Evolutionary conservation across 192 early-diverging fungal genomes (phyloP).

Genomic region (Entomortierella lignicola): DNA sequence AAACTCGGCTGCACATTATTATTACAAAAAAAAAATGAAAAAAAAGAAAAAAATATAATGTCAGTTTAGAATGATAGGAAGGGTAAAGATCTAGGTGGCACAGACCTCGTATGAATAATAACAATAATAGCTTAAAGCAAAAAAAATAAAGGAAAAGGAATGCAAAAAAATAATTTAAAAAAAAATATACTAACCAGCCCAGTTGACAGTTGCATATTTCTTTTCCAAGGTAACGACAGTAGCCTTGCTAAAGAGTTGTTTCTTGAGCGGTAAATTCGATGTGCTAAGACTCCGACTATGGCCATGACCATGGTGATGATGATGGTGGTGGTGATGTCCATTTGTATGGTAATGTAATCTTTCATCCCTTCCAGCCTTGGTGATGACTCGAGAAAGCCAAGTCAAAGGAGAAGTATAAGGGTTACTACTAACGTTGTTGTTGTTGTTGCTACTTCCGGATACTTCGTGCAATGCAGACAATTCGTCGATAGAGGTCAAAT

Average conservation of each 20-base stretch:
- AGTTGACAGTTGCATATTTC: slow-evolving; percentile 55
- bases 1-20: slow-evolving; percentile 61
- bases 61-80: not conserved
- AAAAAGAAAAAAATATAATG: not conserved
- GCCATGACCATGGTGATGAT: slow-evolving; percentile 18
- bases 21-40: slow-evolving; percentile 1
- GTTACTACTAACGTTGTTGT: no score
- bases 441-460: not conserved
- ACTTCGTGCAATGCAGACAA: not conserved
- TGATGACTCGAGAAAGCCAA: slow-evolving; percentile 46
- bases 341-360: slow-evolving; percentile 47
- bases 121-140: not conserved
- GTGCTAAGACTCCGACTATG: slow-evolving; percentile 13
- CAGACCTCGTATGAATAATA: not conserved
- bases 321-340: slow-evolving; percentile 21
- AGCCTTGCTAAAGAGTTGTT: slow-evolving; percentile 53
- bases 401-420: slow-evolving; percentile 26
- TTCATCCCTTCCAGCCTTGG: slow-evolving; percentile 38
- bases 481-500: not conserved
- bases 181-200: slow-evolving; percentile 35
- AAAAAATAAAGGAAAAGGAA: not conserved
- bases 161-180: not conserved
- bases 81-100: not conserved
- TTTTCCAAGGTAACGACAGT: slow-evolving; percentile 53
- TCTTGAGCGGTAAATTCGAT: slow-evolving; percentile 9